Base-by-base conservation (phyloP, 805 yeast genomes). In the Candida manassasensis region DNA sequence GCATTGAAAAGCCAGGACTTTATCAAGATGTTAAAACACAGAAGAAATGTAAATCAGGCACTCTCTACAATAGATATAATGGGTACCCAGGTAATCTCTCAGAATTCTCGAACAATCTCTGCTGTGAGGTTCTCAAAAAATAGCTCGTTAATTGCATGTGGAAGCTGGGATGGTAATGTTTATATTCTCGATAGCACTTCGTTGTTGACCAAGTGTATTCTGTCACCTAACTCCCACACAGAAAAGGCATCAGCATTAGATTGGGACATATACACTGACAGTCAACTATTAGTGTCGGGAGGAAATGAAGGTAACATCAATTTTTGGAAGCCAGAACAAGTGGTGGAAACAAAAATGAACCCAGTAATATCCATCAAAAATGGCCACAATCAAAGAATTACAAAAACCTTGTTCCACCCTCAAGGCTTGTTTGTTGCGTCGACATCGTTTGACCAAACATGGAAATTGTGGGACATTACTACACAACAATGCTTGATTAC, bases 111-210 rank as follows among this genome's bases (percentile, higher is more conserved):
- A 38, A 86, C 95, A 3, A 68, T 84, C 0, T 80, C 95, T 0
- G 53, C 66, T 2, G 75, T 80, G 1, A 47, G 75, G 5, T 65
- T 75, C 39, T 64, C 77, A 4, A 57, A 61, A 0, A 51, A 62
- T 34, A 54, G 61, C 3, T 28, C 47, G 2, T 34, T 42, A 2
- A 55, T 84, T 3, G 82, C 86, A 0, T 65, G 77, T 10, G 93
- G 88, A 0, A 83, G 93, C 24, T 90, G 97, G 97, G 76, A 80
- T 42, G 97, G 97, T 3, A 67, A 68, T 18, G 46, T 86, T 4
- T 71, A 69, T 41, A 42, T 85, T 1, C 27, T 82, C n/a, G 55
- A 71, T 29, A 44, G 55, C 3, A 47, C 57, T 0, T 54, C 69
- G 3, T 55, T 81, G 27, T 57, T 59, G 13, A 42, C 42, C 3